Base-by-base conservation (phyloP, 495 filamentous ascomycete species). In the Aspergillus leporis region DNA sequence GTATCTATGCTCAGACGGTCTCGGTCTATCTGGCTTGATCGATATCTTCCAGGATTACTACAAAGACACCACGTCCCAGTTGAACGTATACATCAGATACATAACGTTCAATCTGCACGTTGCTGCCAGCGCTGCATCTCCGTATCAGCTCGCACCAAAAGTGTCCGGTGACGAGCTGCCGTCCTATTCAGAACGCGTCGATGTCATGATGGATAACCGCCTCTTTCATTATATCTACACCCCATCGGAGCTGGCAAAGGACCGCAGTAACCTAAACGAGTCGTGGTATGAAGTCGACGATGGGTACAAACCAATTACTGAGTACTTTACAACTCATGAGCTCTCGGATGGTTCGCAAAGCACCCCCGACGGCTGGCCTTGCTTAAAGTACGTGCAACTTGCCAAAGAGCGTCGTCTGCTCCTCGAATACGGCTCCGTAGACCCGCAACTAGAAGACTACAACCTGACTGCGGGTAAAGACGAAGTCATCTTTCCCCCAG, bases 361-460 rank as follows among this genome's bases (percentile, higher is more conserved):
- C 40, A 86, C 83, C 1, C 72, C 78, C 12, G 81, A 88, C 65
- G 85, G 86, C 13, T 89, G 86, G 86, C 86, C 86, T 1, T 78
- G 77, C 13, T 75, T 81, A 38, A 76, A 78, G 25, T 87, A 76
- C 60, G 64, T 87, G 30, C 83, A 84, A 51, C 71, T 86, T 22
- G 74, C 77, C 0, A 69, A 76, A 16, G 67, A 72, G 10, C 77
- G 77, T 59, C 73, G 85, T 18, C 57, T 87, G 0, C 61, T 89
- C 3, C 65, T 81, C 25, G 76, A 78, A 41, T 85, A 81, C 61
- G 85, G 83, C 10, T 71, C 67, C 4, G 62, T 88, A 4, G 85
- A 87, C 61, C 70, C 82, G 16, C 81, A 86, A 51, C 73, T 89
- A 66, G 58, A 64, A n/a, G 61, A 57, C 5, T 86, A 87, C 62